Evolutionary conservation across 495 filamentous ascomycete genomes (phyloP), one percentile per base, ranked within the genome.

Genomic region (Neurospora sp.): DNA sequence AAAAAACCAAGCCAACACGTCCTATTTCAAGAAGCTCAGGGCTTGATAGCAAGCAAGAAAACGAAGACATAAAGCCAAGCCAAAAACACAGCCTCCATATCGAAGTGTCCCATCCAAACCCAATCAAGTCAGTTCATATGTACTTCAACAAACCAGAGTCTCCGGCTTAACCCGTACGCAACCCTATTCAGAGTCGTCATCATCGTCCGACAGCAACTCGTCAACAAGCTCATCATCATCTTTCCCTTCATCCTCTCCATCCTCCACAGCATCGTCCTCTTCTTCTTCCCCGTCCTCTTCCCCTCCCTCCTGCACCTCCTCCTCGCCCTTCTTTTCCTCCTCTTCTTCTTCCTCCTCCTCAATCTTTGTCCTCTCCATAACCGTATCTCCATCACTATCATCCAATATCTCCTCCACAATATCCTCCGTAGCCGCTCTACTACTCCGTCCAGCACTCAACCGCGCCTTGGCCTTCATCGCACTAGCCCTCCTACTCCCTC

Each of bases 131-230:
- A 31, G 35, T 12, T 40, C 22, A 66, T 46, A 69, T 53, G 12
- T 35, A 22, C 20, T 40, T 35, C 46, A 46, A 35, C 53, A 66
- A 66, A 18, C 70, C n/a, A 20, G 27, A 31, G 5, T 53, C 10
- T 22, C n/a, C 42, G 18, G 10, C 35, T 31, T 16, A 39, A 59
- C 38, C 61, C 22, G 10, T 69, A 11, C 31, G 14, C 35, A 40
- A 9, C 68, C 72, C 68, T 69, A 46, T 61, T 71, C 69, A 14
- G 27, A 18, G 18, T 71, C 69, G 40, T 74, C 69, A 27, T 59
- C 69, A 27, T 77, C 84, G 77, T 86, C 85, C 71, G 82, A 81
- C 79, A 86, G 75, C 69, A 86, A 71, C 27, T 86, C 85, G 48
- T 82, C 81, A 6, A 86, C 82, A 5, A 82, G 71, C 66, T 74